Percentiles rank a stretch among this genome's conserved stretches.
These are phyloP conservation scores for Russula emetica DNA, from an alignment of 768 basidiomycete species.

Conservation along the genomic window DNA sequence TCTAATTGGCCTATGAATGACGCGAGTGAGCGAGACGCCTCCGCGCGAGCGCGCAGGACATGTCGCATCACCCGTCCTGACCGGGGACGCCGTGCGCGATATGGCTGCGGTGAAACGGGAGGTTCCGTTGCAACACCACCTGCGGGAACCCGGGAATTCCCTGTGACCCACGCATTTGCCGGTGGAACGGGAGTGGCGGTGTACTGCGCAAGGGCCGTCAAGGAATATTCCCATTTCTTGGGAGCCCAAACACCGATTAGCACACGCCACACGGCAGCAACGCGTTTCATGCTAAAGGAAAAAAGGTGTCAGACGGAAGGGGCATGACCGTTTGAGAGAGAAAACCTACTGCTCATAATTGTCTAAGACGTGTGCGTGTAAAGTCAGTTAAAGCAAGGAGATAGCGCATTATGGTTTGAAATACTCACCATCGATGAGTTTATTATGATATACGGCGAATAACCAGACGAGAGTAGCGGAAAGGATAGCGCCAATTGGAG, in stretches of 20 bases:
- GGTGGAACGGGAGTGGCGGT: constrained; percentile 62
- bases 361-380: constrained; percentile 37
- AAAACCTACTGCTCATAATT: constrained; percentile 66
- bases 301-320: constrained; percentile 18
- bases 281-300: constrained; percentile 59
- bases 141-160: constrained; percentile 34
- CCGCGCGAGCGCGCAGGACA: constrained; percentile 79
- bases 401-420: constrained; percentile 13
- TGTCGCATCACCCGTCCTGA: constrained; percentile 84
- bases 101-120: constrained; percentile 24
- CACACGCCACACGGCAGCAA: constrained; percentile 94
- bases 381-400: not conserved
- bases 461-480: constrained; percentile 67
- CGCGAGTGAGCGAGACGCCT: constrained; percentile 74
- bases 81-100: constrained; percentile 49
- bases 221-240: constrained; percentile 72
- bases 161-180: constrained; percentile 68
- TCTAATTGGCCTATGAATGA: constrained; percentile 65
- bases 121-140: constrained; percentile 29
- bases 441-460: constrained; percentile 81
- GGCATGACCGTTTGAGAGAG: constrained; percentile 19
- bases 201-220: constrained; percentile 69
- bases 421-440: constrained; percentile 76
- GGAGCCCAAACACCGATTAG: constrained; percentile 93
- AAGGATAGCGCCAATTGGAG: constrained; percentile 64